Conservation (phyloP, 2,329 filamentous ascomycete species). For the Bipolaris victoriae region DNA sequence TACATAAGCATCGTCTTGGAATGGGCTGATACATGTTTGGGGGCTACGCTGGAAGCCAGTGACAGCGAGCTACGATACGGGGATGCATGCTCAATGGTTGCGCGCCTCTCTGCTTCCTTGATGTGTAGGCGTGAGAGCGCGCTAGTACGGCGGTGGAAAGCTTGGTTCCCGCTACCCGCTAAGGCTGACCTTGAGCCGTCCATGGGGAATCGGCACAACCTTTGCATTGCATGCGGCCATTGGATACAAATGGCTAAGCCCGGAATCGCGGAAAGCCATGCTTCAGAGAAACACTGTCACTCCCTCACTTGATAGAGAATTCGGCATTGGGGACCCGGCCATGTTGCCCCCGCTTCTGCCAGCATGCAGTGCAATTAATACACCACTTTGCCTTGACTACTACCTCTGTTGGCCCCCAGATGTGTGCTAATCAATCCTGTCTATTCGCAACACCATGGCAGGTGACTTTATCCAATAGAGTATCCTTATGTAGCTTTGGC, state of each 20-base stretch:
- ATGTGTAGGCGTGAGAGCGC: slow-evolving; percentile 14
- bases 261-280: not conserved
- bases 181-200: slow-evolving; percentile 13
- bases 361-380: not conserved
- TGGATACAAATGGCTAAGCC: not conserved
- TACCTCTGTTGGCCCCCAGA: not conserved
- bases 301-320: not conserved
- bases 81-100: slow-evolving; percentile 18
- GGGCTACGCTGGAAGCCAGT: not conserved
- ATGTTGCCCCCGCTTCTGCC: not conserved
- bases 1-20: slow-evolving; percentile 12
- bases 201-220: not conserved
- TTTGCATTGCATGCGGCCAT: not conserved
- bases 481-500: not conserved
- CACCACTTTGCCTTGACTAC: not conserved
- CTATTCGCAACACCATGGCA: not conserved
- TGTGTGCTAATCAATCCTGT: not conserved
- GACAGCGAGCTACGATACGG: slow-evolving; percentile 2
- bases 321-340: not conserved
- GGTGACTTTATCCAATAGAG: not conserved
- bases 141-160: slow-evolving; percentile 37
- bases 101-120: slow-evolving; percentile 19
- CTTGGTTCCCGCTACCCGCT: slow-evolving; percentile 37
- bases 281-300: not conserved
- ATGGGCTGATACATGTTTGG: slow-evolving; percentile 1